Percentiles rank a stretch among this genome's conserved stretches.
phyloP scores from a whole-genome alignment of 1,284 basidiomycete species.

The Boletus hoseneyae region DNA sequence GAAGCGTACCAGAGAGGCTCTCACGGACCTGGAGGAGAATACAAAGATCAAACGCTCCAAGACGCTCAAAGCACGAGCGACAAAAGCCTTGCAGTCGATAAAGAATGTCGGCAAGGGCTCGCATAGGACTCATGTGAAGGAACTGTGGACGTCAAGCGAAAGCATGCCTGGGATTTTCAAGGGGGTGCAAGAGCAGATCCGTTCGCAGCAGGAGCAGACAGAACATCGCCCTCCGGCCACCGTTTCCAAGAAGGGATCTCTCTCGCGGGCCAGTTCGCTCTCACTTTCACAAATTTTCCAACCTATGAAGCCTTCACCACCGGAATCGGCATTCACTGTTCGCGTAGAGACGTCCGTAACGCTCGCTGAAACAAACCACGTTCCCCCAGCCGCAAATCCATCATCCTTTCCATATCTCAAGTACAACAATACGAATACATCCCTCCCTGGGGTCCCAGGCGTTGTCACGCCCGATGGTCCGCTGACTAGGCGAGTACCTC shows the following conservation, averaged over 20 bases:
- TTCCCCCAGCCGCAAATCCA: conserved; percentile 2
- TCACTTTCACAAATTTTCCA: conserved; percentile 29
- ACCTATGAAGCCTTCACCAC: conserved; percentile 13
- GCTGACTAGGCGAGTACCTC: conserved; percentile 10
- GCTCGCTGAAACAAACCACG: conserved; percentile 4
- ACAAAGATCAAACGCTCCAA: conserved; percentile 42
- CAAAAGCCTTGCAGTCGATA: conserved; percentile 59
- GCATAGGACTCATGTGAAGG: conserved; percentile 37
- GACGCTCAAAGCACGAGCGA: conserved; percentile 57
- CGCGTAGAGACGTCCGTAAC: conserved; percentile 3
- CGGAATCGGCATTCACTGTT: conserved; percentile 11
- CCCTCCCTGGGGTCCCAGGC: conserved; percentile 9
- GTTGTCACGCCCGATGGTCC: conserved; percentile 21
- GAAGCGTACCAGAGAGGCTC: conserved; percentile 41
- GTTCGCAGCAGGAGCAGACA: conserved; percentile 12
- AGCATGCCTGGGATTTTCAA: conserved; percentile 28
- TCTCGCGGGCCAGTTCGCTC: conserved; percentile 21
- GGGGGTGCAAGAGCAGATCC: conserved; percentile 23
- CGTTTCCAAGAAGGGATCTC: conserved; percentile 14
- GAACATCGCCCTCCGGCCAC: conserved; percentile 2
- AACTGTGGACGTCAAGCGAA: conserved; percentile 36
- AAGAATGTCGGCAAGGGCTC: conserved; percentile 46
- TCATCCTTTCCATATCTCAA: conserved; percentile 10
- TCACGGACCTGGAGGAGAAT: conserved; percentile 27
- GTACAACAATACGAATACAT: conserved; percentile 8